Conservation (phyloP, 805 yeast genomes). For the Barnettozyma californica region DNA sequence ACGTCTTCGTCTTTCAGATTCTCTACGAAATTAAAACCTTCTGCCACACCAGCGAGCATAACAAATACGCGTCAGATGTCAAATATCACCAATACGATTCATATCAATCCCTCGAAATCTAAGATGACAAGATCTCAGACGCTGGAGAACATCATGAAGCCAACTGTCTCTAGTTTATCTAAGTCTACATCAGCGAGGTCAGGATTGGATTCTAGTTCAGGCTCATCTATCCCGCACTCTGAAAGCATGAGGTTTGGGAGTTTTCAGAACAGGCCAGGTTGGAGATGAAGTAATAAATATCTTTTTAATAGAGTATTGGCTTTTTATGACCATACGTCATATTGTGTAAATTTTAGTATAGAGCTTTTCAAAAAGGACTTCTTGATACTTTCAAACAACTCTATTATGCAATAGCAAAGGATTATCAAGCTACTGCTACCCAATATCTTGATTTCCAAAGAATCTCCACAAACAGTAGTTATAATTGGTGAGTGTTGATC, state of each 20-base stretch:
- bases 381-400: neutral
- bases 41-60: neutral
- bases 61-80: conserved; percentile 9
- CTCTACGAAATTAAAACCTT: neutral
- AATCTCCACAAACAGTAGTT: neutral
- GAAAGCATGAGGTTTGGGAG: neutral
- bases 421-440: neutral
- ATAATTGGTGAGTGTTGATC: neutral
- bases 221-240: neutral
- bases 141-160: conserved; percentile 15
- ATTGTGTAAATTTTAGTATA: neutral
- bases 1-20: conserved; percentile 7
- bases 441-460: neutral
- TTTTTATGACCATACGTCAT: no score
- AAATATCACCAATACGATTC: conserved; percentile 6
- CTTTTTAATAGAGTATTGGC: neutral
- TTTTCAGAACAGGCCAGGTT: neutral
- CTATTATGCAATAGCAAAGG: no score
- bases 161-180: conserved; percentile 21
- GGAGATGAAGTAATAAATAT: neutral
- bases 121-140: conserved; percentile 19
- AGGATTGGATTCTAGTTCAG: neutral
- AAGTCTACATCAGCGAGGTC: conserved; percentile 13
- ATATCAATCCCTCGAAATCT: conserved; percentile 1
- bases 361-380: no score